These are phyloP conservation scores for Nemania serpens DNA, from an alignment of 2,329 filamentous ascomycete species.

Conservation along the genomic window DNA sequence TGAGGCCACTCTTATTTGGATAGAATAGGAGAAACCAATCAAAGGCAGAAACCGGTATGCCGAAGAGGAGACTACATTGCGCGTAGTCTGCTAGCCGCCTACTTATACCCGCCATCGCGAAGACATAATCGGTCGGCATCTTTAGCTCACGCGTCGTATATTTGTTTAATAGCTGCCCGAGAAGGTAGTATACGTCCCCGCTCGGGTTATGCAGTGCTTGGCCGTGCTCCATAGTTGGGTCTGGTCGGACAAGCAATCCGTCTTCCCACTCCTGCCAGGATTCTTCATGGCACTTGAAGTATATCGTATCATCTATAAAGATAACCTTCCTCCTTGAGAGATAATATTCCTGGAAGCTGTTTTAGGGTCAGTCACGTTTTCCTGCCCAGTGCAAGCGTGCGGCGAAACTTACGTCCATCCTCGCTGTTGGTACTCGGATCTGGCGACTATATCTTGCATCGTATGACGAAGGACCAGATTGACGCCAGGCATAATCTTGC, in stretches of 20 bases:
- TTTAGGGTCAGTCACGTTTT: conserved; percentile 1
- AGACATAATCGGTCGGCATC: conserved; percentile 25
- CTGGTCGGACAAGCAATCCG: conserved; percentile 18
- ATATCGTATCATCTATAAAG: conserved; percentile 30
- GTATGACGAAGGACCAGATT: conserved; percentile 29
- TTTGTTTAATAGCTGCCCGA: conserved; percentile 30
- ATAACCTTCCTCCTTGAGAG: conserved; percentile 30
- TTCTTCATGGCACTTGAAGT: conserved; percentile 28
- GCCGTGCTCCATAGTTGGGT: conserved; percentile 21
- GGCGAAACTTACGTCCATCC: conserved; percentile 30
- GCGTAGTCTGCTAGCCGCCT: conserved; percentile 29
- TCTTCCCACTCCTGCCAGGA: conserved; percentile 28
- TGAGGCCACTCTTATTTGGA: conserved; percentile 21
- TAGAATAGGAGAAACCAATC: conserved; percentile 33
- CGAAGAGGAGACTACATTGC: conserved; percentile 27
- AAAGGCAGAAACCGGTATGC: conserved; percentile 27
- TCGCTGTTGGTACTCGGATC: conserved; percentile 28
- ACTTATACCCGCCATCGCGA: conserved; percentile 29
- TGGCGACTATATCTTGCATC: conserved; percentile 26
- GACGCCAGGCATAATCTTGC: conserved; percentile 25
- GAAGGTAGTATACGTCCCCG: conserved; percentile 29
- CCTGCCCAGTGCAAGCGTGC: not conserved
- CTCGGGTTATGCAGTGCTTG: conserved; percentile 28
- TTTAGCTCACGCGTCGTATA: conserved; percentile 30
- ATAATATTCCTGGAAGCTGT: conserved; percentile 32